phyloP scores from a whole-genome alignment of 2,329 filamentous ascomycete species.

The Verticillium zaregamsianum region DNA sequence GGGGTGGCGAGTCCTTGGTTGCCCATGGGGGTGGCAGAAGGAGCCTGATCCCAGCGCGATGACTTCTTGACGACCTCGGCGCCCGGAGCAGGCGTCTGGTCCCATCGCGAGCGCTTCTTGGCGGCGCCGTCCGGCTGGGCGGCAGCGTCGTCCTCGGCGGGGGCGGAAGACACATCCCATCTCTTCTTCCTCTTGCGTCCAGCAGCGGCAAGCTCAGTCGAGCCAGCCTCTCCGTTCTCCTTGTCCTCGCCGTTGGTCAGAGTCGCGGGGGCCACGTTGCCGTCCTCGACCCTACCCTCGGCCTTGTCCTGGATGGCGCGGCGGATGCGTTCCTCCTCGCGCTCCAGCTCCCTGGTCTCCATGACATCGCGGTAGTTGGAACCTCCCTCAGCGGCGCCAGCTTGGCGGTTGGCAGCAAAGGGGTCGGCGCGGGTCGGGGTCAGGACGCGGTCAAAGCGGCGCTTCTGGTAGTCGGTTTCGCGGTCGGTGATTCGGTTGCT shows the following conservation, averaged over 20 bases:
- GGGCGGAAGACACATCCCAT: conserved; percentile 76
- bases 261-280: conserved; percentile 61
- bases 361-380: conserved; percentile 87
- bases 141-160: conserved; percentile 42
- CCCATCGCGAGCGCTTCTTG: conserved; percentile 79
- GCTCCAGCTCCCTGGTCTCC: conserved; percentile 83
- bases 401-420: conserved; percentile 67
- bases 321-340: conserved; percentile 85
- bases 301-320: conserved; percentile 74
- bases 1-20: conserved; percentile 73
- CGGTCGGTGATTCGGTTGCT: conserved; percentile 87
- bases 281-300: conserved; percentile 54
- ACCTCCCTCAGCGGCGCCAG: conserved; percentile 64
- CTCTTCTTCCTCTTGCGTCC: conserved; percentile 86
- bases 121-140: conserved; percentile 52
- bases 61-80: conserved; percentile 66
- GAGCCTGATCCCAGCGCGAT: conserved; percentile 90
- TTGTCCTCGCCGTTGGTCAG: conserved; percentile 72
- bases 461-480: conserved; percentile 97
- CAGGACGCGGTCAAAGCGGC: conserved; percentile 81
- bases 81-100: conserved; percentile 64
- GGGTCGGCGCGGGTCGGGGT: conserved; percentile 84
- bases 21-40: conserved; percentile 71
- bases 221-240: conserved; percentile 67
- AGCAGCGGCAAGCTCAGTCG: conserved; percentile 57